Base-by-base conservation (phyloP, 164 flowering plant genomes). In the Stephania cephalantha region DNA sequence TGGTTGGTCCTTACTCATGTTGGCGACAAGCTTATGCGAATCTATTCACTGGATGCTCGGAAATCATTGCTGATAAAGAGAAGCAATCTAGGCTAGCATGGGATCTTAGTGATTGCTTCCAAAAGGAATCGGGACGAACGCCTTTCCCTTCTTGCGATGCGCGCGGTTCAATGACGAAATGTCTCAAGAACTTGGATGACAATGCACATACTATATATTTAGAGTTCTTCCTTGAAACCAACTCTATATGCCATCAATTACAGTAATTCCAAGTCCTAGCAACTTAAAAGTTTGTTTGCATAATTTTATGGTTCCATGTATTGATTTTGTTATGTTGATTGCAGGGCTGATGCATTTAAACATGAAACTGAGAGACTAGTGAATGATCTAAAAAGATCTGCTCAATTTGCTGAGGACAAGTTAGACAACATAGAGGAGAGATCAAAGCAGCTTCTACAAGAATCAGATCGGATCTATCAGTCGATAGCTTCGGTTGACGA, bases 81-180 rank as follows among this genome's bases (percentile, higher is more conserved):
- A 86, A 79, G 74, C 76, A 90, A 73, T 80, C 84, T 1, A 78
- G 90, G 75, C 84, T 94, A 64, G 95, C 97, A 70, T 94, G 98
- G 97, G 79, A 85, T 70, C 86, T 94, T 6, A 88, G 88, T 64
- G 90, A 89, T 76, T 94, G 98, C 83, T 94, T 90, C 73, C 95
- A 88, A 69, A 81, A 78, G 81, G 93, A 87, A 50, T 83, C 97
- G 0, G 97, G 95, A 1, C 80, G 93, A 61, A 68, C 81, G 1
- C 15, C 87, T 53, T 90, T 91, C 66, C 97, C 97, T 42, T n/a
- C 61, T 18, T 94, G 98, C 67, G 83, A 82, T 70, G 42, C 79
- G 0, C 76, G 81, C 30, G 71, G 87, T 46, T 65, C 84, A 25
- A 89, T 94, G 90, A 42, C 66, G 13, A 83, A 81, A 12, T 94